Percentiles rank a stretch among this genome's conserved stretches.
These are phyloP conservation scores for Fomitopsis serialis DNA, from an alignment of 768 basidiomycete species.

Conservation along the genomic window DNA sequence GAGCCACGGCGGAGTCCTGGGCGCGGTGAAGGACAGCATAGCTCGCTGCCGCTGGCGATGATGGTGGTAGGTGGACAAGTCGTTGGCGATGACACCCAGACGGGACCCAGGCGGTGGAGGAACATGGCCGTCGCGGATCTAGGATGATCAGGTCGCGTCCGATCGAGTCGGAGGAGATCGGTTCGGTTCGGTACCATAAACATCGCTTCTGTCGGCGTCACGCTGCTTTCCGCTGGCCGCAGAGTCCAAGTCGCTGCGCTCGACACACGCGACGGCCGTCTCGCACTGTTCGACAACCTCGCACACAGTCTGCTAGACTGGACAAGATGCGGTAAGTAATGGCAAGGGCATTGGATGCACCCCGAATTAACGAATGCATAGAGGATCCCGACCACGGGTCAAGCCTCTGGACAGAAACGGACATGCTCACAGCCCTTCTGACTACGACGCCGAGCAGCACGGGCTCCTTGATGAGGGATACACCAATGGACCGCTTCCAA, in stretches of 20 bases:
- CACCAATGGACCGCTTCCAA: not conserved
- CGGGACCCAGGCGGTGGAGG: not conserved
- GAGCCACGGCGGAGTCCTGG: conserved; percentile 3
- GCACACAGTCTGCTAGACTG: too few species aligned
- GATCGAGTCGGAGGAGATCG: not conserved
- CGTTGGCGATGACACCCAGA: not conserved
- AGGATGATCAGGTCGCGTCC: not conserved
- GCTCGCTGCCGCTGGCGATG: not conserved
- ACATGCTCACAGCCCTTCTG: conserved; percentile 4
- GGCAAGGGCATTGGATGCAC: not conserved
- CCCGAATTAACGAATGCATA: not conserved
- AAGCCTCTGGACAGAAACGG: not conserved
- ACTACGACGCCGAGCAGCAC: conserved; percentile 14
- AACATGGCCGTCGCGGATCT: not conserved
- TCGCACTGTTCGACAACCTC: too few species aligned
- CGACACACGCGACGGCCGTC: too few species aligned
- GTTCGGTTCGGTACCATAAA: not conserved
- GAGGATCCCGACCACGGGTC: conserved; percentile 9
- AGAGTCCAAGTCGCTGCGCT: too few species aligned
- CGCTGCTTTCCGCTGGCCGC: too few species aligned
- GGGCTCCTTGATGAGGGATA: conserved; percentile 15
- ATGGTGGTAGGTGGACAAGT: not conserved
- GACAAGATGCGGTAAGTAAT: not conserved
- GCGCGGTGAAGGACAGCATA: conserved; percentile 13
- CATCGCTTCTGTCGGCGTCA: too few species aligned